A percentile compares a stretch with the other conserved stretches of the same genome.
phyloP scores from a whole-genome alignment of 208 protist species.

The Crithidia thermophila region DNA sequence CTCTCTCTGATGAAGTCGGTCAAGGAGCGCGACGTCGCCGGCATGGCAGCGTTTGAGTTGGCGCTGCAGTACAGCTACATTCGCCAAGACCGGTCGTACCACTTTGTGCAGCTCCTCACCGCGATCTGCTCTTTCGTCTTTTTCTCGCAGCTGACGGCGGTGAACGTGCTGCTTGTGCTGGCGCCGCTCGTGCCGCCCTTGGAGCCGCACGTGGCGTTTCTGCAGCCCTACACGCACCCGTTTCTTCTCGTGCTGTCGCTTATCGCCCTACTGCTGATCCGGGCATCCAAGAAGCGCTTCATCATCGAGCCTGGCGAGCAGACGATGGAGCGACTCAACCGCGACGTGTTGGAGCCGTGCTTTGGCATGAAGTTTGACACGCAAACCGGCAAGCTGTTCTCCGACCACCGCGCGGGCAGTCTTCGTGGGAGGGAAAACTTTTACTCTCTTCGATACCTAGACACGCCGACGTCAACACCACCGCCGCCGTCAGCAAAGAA shows the following conservation, averaged over 20 bases:
- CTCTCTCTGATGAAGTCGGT: constrained; percentile 23
- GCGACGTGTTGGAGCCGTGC: constrained; percentile 78
- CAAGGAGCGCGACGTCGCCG: constrained; percentile 81
- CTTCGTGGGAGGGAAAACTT: constrained; percentile 42
- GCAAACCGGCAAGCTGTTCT: constrained; percentile 68
- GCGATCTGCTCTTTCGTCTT: constrained; percentile 72
- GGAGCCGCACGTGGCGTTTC: constrained; percentile 27
- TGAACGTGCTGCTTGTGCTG: constrained; percentile 42
- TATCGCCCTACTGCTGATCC: constrained; percentile 63
- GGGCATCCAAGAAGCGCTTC: constrained; percentile 72
- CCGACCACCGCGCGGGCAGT: constrained; percentile 46
- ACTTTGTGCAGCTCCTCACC: constrained; percentile 79
- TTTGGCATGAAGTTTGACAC: constrained; percentile 78
- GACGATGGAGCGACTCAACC: constrained; percentile 75
- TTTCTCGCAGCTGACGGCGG: constrained; percentile 36
- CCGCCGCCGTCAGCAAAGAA: not conserved
- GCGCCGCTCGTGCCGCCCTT: constrained; percentile 45
- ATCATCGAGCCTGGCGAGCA: constrained; percentile 81
- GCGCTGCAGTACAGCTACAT: constrained; percentile 79
- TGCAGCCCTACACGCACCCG: constrained; percentile 27
- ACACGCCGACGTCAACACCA: constrained; percentile 1
- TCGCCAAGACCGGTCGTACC: constrained; percentile 84
- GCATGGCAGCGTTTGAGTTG: constrained; percentile 84
- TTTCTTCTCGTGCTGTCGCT: constrained; percentile 42
- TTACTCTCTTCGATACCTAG: constrained; percentile 58